Conservation (phyloP, 2,329 filamentous ascomycete species). For the Tothia fuscella region DNA sequence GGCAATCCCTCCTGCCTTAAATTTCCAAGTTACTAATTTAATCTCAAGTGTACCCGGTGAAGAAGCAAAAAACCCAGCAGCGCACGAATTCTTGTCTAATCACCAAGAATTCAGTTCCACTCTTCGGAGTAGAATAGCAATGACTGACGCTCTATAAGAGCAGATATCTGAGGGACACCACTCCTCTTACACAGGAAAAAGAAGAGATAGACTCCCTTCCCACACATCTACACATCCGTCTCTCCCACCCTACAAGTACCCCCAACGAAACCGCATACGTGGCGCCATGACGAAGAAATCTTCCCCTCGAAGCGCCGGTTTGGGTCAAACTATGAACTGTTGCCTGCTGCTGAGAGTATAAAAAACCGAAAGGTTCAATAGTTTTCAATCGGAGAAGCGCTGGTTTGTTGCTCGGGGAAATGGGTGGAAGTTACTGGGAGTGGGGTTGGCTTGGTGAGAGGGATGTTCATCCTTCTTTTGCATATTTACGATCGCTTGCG, state of each 20-base stretch:
- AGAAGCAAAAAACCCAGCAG: constrained; percentile 1
- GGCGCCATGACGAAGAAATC: constrained; percentile 9
- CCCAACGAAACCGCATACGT: not conserved
- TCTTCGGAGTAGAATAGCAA: not conserved
- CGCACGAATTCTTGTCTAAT: constrained; percentile 1
- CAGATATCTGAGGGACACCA: constrained; percentile 10
- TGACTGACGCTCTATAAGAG: constrained; percentile 1
- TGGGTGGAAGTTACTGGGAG: not conserved
- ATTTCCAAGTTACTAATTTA: too few relatives aligned
- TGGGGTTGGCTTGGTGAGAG: too few relatives aligned
- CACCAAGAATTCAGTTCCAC: not conserved
- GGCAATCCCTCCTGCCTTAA: too few relatives aligned
- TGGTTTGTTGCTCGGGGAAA: constrained; percentile 8
- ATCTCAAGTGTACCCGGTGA: not conserved
- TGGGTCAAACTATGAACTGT: not conserved
- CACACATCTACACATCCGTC: constrained; percentile 1
- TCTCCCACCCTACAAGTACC: not conserved
- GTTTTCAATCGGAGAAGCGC: constrained; percentile 12
- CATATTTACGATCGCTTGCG: too few relatives aligned
- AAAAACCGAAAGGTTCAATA: constrained; percentile 10
- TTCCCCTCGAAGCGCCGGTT: constrained; percentile 8
- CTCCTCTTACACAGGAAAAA: too few relatives aligned
- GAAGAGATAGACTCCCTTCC: too few relatives aligned
- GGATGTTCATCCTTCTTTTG: too few relatives aligned
- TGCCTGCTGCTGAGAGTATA: constrained; percentile 5